Base-by-base conservation (phyloP, 1,284 basidiomycete species). In the Mycosarcoma mackinlayi region DNA sequence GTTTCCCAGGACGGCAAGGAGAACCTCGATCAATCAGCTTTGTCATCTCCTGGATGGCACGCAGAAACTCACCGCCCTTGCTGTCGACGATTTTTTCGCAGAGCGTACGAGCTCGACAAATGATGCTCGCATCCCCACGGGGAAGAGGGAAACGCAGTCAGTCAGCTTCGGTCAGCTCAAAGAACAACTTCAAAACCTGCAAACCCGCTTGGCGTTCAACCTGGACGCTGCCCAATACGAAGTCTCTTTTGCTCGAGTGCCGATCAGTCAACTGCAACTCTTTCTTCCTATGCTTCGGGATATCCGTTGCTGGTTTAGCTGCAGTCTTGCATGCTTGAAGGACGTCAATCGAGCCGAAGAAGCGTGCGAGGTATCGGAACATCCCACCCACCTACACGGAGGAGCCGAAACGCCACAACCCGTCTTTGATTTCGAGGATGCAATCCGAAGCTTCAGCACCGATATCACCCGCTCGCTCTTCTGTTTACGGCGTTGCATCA, bases 171-270 rank as follows among this genome's bases (percentile, higher is more conserved):
- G 41, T 19, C 42, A 53, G 18, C 58, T 76, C 37, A 55, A 59
- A 13, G 38, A 24, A 1, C 40, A 38, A n/a, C 44, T 75, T 5
- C 38, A 61, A 13, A n/a, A 19, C 9, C 34, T 45, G 1, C 50
- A 65, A 6, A 35, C 24, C 1, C 46, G 51, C 5, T 57, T 79
- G 6, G 47, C 44, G 4, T 35, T 37, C 1, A 61, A 63, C 6
- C 55, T 73, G 39, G 65, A 71, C 19, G 67, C 64, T n/a, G 70
- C 79, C 3, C 39, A 42, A 13, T 61, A 71, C 47, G 79, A 81
- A 31, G 6, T 80, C 19, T 41, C 59, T 0, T 72, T 59, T 40
- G 48, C 66, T 1, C 56, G 73, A 6, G 51, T 81, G 7, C 65
- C 73, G 16, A 39, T 73, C 13, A 33, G n/a, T 4, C 49, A 67